Base-by-base conservation (phyloP, 2,329 filamentous ascomycete species). In the Arthrobotrys musiformis region DNA sequence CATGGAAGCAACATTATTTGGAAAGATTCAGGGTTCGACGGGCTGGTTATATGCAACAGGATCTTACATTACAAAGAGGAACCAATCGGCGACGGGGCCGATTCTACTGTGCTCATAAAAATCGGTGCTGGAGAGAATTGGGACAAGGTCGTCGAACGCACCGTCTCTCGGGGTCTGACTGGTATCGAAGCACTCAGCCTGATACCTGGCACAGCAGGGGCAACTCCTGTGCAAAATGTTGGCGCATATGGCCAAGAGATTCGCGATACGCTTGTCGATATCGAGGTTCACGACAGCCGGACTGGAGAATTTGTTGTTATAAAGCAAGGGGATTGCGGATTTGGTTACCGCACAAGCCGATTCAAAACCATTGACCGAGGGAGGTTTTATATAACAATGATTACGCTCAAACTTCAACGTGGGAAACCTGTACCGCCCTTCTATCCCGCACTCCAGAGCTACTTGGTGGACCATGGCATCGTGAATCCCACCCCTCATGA, bases 231-330 rank as follows among this genome's bases (percentile, higher is more conserved):
- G 6, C 66, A 70, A n/a, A 70, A 70, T n/a, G 54, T 70, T 42
- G 66, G 66, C 15, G 66, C 66, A 4, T 70, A 70, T 19, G 66
- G 66, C 9, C 66, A 70, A 19, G 66, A 70, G 50, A 70, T 70
- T 40, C n/a, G 15, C 28, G 66, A 70, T 26, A 37, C 42, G 4
- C 42, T 70, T 7, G 54, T 70, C 19, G 62, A 35, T 26, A 13
- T 70, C 42, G 54, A 61, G 30, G 66, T 42, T 2, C 62, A 61
- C 26, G 66, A 69, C 40, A 46, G 6, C 9, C 8, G 28, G 3
- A 50, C 64, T 19, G 42, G 46, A 44, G 28, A 62, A 19, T 42
- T 48, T 40, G 30, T 52, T 19, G 24, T 37, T 8, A 61, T 70
- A 6, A 22, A 48, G 13, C 2, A 22, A 6, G 30, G 46, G 7